Evolutionary conservation across 2,329 filamentous ascomycete species (phyloP).

Genomic region (Fragosphaeria purpurea): DNA sequence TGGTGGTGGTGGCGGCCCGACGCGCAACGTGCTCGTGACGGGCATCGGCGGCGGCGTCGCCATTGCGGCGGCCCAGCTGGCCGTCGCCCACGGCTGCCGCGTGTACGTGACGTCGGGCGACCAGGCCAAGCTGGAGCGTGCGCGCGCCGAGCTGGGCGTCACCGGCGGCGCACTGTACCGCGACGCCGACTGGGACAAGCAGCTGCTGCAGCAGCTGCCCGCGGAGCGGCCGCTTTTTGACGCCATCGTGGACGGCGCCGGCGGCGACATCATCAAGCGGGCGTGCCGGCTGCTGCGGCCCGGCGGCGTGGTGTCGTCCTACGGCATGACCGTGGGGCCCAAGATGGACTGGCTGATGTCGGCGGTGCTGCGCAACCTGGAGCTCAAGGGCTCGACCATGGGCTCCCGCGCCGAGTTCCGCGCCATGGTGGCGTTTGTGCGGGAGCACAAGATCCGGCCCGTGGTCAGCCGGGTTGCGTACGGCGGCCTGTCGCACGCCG

Average conservation of each 20-base stretch:
- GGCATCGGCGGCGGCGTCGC: slow-evolving; percentile 92
- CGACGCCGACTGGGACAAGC: slow-evolving; percentile 70
- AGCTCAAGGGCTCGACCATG: slow-evolving; percentile 82
- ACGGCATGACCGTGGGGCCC: slow-evolving; percentile 83
- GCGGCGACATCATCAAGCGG: slow-evolving; percentile 70
- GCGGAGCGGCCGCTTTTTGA: slow-evolving; percentile 61
- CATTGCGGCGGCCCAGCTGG: slow-evolving; percentile 71
- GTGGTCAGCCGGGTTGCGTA: slow-evolving; percentile 65
- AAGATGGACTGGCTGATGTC: slow-evolving; percentile 81
- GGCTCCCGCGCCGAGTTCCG: slow-evolving; percentile 79
- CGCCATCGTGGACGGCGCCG: slow-evolving; percentile 82
- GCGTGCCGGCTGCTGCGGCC: slow-evolving; percentile 60
- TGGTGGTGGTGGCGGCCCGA: slow-evolving; percentile 27
- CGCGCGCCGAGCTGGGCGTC: slow-evolving; percentile 59
- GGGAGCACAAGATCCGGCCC: slow-evolving; percentile 60
- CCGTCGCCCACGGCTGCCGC: slow-evolving; percentile 59
- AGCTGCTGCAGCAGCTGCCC: slow-evolving; percentile 53
- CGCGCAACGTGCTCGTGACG: slow-evolving; percentile 68
- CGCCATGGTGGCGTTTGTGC: slow-evolving; percentile 74
- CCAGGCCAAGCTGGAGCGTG: slow-evolving; percentile 63
- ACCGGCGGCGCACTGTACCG: slow-evolving; percentile 76
- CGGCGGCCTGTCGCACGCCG: slow-evolving; percentile 48
- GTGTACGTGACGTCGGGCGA: slow-evolving; percentile 76
- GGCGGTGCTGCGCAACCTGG: slow-evolving; percentile 78
- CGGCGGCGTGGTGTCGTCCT: slow-evolving; percentile 75